These are phyloP conservation scores for Aquanectria penicillioides DNA, from an alignment of 2,329 filamentous ascomycete genomes.

Conservation along the genomic window DNA sequence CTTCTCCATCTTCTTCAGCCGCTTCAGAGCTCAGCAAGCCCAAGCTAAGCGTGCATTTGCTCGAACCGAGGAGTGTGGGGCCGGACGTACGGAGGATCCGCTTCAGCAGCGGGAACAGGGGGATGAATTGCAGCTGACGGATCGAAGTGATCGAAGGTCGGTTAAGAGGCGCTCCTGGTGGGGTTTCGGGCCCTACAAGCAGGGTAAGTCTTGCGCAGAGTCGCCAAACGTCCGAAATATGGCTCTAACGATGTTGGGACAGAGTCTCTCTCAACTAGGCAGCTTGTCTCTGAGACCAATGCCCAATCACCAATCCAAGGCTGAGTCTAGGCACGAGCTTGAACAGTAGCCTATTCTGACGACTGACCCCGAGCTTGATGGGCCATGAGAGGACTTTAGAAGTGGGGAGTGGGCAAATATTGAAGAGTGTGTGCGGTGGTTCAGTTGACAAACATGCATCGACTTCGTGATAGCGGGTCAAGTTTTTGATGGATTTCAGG, in stretches of 20 bases:
- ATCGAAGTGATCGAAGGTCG: not conserved
- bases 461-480: slow-evolving; percentile 1
- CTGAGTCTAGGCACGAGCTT: too few relatives aligned
- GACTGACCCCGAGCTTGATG: not conserved
- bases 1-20: slow-evolving; percentile 36
- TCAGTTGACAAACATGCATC: not conserved
- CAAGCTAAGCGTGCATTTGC: slow-evolving; percentile 7
- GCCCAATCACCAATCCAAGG: too few relatives aligned
- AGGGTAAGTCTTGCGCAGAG: not conserved
- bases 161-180: not conserved
- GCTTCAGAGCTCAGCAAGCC: slow-evolving; percentile 26
- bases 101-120: not conserved
- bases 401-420: not conserved
- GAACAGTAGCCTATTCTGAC: not conserved
- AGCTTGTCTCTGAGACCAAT: too few relatives aligned
- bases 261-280: too few relatives aligned
- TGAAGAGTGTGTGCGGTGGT: not conserved
- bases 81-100: slow-evolving; percentile 10
- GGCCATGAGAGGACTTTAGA: not conserved
- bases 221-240: not conserved
- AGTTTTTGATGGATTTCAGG: not conserved
- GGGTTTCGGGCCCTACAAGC: not conserved
- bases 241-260: not conserved
- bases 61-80: slow-evolving; percentile 26
- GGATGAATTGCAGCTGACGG: not conserved